phyloP scores from a whole-genome alignment of 805 yeast species.

The Hanseniaspora lachancei region DNA sequence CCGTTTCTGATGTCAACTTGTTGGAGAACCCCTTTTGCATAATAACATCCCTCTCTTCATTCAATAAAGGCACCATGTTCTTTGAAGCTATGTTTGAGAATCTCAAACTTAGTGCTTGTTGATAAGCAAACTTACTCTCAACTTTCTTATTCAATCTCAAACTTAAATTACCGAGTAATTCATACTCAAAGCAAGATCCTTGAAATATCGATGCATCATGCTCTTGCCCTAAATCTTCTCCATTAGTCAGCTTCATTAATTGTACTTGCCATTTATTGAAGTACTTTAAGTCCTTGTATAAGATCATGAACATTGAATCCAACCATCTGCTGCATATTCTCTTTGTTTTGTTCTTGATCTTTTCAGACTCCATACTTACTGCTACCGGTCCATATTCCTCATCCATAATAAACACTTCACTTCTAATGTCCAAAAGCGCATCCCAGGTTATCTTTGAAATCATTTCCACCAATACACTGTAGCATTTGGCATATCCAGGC shows the following conservation, averaged over 20 bases:
- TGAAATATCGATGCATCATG: background rate
- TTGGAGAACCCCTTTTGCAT: conserved; percentile 18
- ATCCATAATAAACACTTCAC: conserved; percentile 56
- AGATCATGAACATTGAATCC: conserved; percentile 55
- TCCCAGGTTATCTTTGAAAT: conserved; percentile 68
- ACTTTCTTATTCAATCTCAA: conserved; percentile 70
- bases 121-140: conserved; percentile 79
- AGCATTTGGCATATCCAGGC: conserved; percentile 44
- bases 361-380: conserved; percentile 1
- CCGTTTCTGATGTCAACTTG: conserved; percentile 25
- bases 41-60: conserved; percentile 32
- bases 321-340: conserved; percentile 67
- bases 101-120: conserved; percentile 53
- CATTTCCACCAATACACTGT: conserved; percentile 49
- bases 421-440: conserved; percentile 42
- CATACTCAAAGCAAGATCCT: conserved; percentile 82
- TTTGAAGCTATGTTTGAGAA: conserved; percentile 72
- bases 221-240: conserved; percentile 54
- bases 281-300: conserved; percentile 64
- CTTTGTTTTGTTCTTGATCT: conserved; percentile 23
- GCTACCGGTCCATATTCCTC: conserved; percentile 35
- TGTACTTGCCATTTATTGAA: conserved; percentile 93
- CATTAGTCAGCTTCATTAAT: conserved; percentile 74
- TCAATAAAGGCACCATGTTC: conserved; percentile 55
- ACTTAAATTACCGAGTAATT: conserved; percentile 75